Percentiles rank a stretch among this genome's conserved stretches.
phyloP scores from a whole-genome alignment of 1,139 yeast species.

The Kazachstania sp. region DNA sequence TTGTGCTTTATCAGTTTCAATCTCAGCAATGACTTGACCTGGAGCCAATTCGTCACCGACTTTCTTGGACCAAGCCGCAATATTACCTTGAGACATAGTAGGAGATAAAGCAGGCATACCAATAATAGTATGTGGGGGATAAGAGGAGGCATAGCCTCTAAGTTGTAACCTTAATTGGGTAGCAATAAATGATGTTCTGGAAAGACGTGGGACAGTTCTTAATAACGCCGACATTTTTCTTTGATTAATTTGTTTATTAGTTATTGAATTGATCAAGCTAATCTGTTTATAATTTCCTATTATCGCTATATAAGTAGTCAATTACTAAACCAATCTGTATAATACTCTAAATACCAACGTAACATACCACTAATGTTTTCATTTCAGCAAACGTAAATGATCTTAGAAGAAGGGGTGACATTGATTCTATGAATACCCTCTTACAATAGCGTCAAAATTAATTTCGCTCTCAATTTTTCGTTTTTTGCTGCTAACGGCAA shows the following conservation, averaged over 20 bases:
- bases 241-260: not conserved
- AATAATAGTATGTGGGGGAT: constrained; percentile 56
- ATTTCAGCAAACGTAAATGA: too few species aligned
- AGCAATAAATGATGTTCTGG: constrained; percentile 16
- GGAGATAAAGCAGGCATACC: constrained; percentile 88
- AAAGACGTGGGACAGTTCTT: constrained; percentile 25
- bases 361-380: too few species aligned
- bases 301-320: too few species aligned
- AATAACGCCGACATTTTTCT: constrained; percentile 20
- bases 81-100: constrained; percentile 93
- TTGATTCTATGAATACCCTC: too few species aligned
- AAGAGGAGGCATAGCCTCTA: constrained; percentile 31
- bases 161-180: constrained; percentile 21
- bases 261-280: not conserved
- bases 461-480: too few species aligned
- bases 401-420: too few species aligned
- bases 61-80: constrained; percentile 79
- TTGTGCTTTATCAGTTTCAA: constrained; percentile 97
- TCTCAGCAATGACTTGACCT: constrained; percentile 93
- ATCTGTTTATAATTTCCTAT: too few species aligned
- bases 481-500: too few species aligned
- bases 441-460: too few species aligned
- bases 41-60: constrained; percentile 83
- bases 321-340: too few species aligned
- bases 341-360: too few species aligned